Evolutionary conservation across 2,329 filamentous ascomycete species (phyloP).

Genomic region (Calycina marina): DNA sequence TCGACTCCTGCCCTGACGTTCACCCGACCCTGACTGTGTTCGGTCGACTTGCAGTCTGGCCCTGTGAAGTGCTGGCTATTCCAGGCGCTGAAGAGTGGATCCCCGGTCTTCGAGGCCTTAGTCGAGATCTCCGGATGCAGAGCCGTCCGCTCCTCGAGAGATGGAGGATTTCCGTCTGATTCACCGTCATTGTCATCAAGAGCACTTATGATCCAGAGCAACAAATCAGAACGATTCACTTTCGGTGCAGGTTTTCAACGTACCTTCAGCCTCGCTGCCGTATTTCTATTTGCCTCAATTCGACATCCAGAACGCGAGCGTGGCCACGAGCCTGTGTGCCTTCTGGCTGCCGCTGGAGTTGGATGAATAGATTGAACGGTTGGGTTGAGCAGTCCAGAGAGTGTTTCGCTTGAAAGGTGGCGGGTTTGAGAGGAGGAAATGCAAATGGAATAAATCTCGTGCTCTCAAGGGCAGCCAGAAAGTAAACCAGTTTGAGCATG

Average conservation of each 20-base stretch:
- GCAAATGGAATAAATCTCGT: constrained; percentile 1
- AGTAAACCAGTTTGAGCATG: not conserved
- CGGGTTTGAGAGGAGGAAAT: constrained; percentile 3
- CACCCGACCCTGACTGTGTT: constrained; percentile 1
- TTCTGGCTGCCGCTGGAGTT: constrained; percentile 6
- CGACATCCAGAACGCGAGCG: constrained; percentile 6
- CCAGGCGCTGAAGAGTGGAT: constrained; percentile 6
- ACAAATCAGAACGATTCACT: constrained; percentile 6
- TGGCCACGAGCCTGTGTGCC: constrained; percentile 3
- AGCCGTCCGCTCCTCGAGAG: constrained; percentile 5
- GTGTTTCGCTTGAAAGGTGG: constrained; percentile 5
- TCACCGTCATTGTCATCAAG: constrained; percentile 2
- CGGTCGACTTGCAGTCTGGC: constrained; percentile 5
- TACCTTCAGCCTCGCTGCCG: constrained; percentile 8
- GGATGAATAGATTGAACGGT: constrained; percentile 3
- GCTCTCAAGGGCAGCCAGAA: constrained; percentile 1
- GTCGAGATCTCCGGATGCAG: constrained; percentile 6
- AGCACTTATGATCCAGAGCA: constrained; percentile 1
- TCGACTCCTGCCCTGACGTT: not conserved
- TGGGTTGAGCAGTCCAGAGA: constrained; percentile 6
- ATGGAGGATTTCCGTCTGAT: constrained; percentile 6
- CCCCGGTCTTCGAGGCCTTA: constrained; percentile 4
- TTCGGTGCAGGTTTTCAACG: constrained; percentile 5
- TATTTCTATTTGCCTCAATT: constrained; percentile 9
- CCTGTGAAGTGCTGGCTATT: constrained; percentile 6